Evolutionary conservation across 805 yeast species (phyloP).

Genomic region (Metschnikowia dekortorum): DNA sequence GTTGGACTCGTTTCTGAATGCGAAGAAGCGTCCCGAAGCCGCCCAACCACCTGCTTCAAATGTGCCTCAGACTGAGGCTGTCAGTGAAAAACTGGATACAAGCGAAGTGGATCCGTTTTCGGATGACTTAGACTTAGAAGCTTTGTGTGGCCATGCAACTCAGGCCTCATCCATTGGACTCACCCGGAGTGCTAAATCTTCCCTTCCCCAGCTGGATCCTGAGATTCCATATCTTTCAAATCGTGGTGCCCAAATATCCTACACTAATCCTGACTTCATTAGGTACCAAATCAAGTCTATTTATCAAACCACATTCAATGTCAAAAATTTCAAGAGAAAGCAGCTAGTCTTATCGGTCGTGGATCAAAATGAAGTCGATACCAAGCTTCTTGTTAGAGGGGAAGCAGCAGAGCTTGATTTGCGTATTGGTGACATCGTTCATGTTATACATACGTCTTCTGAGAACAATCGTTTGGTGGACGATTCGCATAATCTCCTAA

Average conservation of each 20-base stretch:
- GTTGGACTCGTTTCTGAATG: constrained; percentile 8
- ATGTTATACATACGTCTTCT: constrained; percentile 48
- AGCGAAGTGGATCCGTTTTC: constrained; percentile 18
- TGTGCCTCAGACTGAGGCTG: neutral
- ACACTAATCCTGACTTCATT: constrained; percentile 42
- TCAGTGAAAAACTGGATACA: neutral
- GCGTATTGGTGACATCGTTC: constrained; percentile 53
- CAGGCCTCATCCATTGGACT: constrained; percentile 11
- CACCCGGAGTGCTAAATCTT: no score
- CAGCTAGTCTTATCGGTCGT: constrained; percentile 56
- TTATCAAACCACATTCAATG: constrained; percentile 26
- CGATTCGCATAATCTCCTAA: constrained; percentile 54
- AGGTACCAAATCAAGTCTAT: constrained; percentile 44
- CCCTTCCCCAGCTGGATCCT: neutral
- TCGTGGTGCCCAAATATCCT: constrained; percentile 36
- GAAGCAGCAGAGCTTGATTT: constrained; percentile 53
- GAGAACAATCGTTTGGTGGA: constrained; percentile 46
- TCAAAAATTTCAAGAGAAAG: constrained; percentile 24
- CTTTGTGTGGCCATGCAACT: constrained; percentile 13
- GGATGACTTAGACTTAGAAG: constrained; percentile 16
- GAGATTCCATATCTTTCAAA: neutral
- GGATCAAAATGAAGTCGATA: constrained; percentile 27
- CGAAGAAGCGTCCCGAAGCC: neutral
- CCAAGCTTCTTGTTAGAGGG: constrained; percentile 54
- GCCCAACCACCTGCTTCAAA: neutral